Base-by-base conservation (phyloP, 495 filamentous ascomycete genomes). In the Neurospora terricola region DNA sequence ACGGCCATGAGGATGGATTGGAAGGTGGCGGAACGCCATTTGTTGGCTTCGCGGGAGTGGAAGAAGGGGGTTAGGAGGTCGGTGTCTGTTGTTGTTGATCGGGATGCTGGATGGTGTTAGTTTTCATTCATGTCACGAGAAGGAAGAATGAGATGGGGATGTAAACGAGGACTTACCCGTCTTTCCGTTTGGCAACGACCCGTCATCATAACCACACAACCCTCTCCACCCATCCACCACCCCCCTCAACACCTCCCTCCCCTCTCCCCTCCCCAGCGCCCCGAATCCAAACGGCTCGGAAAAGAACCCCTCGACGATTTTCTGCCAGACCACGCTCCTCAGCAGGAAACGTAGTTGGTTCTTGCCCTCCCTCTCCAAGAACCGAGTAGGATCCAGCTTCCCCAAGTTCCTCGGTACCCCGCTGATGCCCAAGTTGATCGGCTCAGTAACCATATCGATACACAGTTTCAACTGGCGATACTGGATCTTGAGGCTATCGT, bases 231-330 rank as follows among this genome's bases (percentile, higher is more conserved):
- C 27, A 18, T 21, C 39, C 40, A 72, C 74, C 27, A 74, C n/a
- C 4, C 36, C 38, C 7, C 72, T 11, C 12, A 77, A 68, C 38
- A 48, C 30, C n/a, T 69, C 34, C 42, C 40, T 39, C 1, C 74
- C 72, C 5, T 69, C 37, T 2, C 71, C 72, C 0, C 72, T 74
- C 16, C 73, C 78, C 18, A 82, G 38, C n/a, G 72, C 76, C 3
- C 80, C 80, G 69, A 82, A 79, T 0, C 80, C 80, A 69, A 79
- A 78, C 4, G 78, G 79, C 3, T 68, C 45, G 42, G 76, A 73
- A 74, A 82, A 82, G 75, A 81, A 82, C 0, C 78, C 79, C 1
- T 79, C 78, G 1, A 75, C 6, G 0, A 82, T 48, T 21, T 74
- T 75, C 4, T 38, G 54, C 80, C 80, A 82, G 9, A 82, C 73